These are phyloP conservation scores for Scheffersomyces segobiensis DNA, from an alignment of 1,139 yeast species.

Conservation along the genomic window DNA sequence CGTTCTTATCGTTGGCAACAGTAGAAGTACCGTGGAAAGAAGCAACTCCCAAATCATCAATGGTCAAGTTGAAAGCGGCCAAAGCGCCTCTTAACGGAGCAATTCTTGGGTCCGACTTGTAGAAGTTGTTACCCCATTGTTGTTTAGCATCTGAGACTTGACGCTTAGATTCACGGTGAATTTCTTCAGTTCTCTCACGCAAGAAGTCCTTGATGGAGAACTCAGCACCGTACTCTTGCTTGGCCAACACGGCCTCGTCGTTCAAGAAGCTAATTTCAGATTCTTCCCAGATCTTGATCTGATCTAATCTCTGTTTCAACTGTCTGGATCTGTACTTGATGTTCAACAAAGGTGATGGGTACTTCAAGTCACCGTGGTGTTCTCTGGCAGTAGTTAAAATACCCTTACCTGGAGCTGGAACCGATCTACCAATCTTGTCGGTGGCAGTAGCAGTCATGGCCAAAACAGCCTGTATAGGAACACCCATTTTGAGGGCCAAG, in stretches of 20 bases:
- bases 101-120: conserved; percentile 86
- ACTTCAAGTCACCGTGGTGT: conserved; percentile 79
- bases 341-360: conserved; percentile 79
- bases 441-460: conserved; percentile 96
- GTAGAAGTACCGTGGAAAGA: conserved; percentile 99
- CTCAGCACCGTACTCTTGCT: conserved; percentile 63
- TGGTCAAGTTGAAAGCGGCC: conserved; percentile 87
- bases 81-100: conserved; percentile 97
- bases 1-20: conserved; percentile 97
- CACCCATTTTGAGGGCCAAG: conserved; percentile 96
- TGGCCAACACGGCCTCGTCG: conserved; percentile 55
- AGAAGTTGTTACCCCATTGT: conserved; percentile 96
- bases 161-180: conserved; percentile 78
- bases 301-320: conserved; percentile 73
- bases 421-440: conserved; percentile 97
- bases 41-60: conserved; percentile 94
- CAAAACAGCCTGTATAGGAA: conserved; percentile 93
- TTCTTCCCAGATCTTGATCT: conserved; percentile 84
- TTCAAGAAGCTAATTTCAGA: conserved; percentile 61
- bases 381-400: conserved; percentile 97
- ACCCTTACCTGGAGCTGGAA: conserved; percentile 99
- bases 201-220: conserved; percentile 58
- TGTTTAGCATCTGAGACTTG: conserved; percentile 88
- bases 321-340: conserved; percentile 94
- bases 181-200: conserved; percentile 84